Conservation (phyloP, 495 filamentous ascomycete species). For the Talaromyces liani region DNA sequence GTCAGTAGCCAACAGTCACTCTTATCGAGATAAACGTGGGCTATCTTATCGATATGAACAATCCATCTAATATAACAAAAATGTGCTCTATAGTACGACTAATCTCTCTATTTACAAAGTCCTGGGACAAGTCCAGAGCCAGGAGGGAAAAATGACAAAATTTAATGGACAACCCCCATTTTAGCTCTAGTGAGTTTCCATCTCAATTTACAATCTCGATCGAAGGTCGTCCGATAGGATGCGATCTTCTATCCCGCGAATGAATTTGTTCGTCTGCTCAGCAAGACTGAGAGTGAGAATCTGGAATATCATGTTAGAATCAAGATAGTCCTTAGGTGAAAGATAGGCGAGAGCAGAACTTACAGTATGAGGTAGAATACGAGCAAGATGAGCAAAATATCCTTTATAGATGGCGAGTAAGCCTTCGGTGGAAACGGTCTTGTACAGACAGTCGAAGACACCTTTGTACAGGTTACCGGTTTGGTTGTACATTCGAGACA, state of each 20-base stretch:
- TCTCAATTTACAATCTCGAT: conserved; percentile 33
- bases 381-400: conserved; percentile 87
- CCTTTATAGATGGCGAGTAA: conserved; percentile 96
- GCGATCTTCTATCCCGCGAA: conserved; percentile 67
- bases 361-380: conserved; percentile 90
- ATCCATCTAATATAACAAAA: background rate
- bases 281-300: conserved; percentile 87
- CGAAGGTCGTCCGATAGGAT: conserved; percentile 47
- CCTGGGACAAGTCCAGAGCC: background rate
- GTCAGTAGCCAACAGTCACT: background rate
- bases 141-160: background rate
- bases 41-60: background rate
- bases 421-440: conserved; percentile 89
- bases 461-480: conserved; percentile 91
- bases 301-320: conserved; percentile 25
- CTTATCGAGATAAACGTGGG: background rate
- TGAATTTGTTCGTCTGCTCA: conserved; percentile 92
- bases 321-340: too few relatives aligned
- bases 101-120: background rate
- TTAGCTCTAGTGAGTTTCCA: background rate
- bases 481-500: conserved; percentile 99
- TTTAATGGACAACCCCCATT: background rate
- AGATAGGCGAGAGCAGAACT: conserved; percentile 14
- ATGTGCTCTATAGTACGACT: background rate
- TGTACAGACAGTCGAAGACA: conserved; percentile 83